phyloP scores from a whole-genome alignment of 1,284 basidiomycete species.

The Pulveroboletus sp. region DNA sequence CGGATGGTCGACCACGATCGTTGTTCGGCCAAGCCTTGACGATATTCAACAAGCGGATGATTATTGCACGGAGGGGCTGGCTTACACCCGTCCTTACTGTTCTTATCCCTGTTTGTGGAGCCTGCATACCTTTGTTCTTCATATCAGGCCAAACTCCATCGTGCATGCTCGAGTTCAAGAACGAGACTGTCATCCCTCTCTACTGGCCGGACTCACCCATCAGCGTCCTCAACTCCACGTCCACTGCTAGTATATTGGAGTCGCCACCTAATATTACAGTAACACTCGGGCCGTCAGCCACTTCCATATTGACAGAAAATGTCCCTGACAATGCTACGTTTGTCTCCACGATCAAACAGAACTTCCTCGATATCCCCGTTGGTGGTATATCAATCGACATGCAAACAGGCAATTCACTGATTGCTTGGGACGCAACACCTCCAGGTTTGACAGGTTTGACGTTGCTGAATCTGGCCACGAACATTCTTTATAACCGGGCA shows the following conservation, averaged over 20 bases:
- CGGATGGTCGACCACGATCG: slow-evolving; percentile 51
- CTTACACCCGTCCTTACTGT: slow-evolving; percentile 63
- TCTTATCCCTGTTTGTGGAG: slow-evolving; percentile 61
- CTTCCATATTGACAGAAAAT: slow-evolving; percentile 38
- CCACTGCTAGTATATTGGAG: slow-evolving; percentile 37
- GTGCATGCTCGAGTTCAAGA: slow-evolving; percentile 45
- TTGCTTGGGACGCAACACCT: slow-evolving; percentile 65
- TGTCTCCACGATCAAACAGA: slow-evolving; percentile 47
- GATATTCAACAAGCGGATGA: slow-evolving; percentile 71
- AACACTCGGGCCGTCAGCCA: slow-evolving; percentile 42
- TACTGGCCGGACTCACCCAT: slow-evolving; percentile 51
- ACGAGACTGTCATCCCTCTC: slow-evolving; percentile 43
- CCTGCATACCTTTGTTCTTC: slow-evolving; percentile 68
- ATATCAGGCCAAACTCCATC: slow-evolving; percentile 51
- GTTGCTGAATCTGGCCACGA: slow-evolving; percentile 68
- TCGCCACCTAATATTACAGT: slow-evolving; percentile 50
- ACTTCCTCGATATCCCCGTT: slow-evolving; percentile 51
- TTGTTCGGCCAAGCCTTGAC: slow-evolving; percentile 63
- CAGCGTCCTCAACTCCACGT: slow-evolving; percentile 22
- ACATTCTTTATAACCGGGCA: slow-evolving; percentile 63
- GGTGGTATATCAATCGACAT: slow-evolving; percentile 65
- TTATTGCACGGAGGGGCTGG: slow-evolving; percentile 70
- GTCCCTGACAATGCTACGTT: slow-evolving; percentile 57
- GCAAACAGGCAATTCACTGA: slow-evolving; percentile 45
- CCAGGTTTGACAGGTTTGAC: slow-evolving; percentile 56